A percentile compares a stretch with the other conserved stretches of the same genome.
phyloP scores from a whole-genome alignment of 1,284 basidiomycete genomes.

The Chondrostereum purpureum region DNA sequence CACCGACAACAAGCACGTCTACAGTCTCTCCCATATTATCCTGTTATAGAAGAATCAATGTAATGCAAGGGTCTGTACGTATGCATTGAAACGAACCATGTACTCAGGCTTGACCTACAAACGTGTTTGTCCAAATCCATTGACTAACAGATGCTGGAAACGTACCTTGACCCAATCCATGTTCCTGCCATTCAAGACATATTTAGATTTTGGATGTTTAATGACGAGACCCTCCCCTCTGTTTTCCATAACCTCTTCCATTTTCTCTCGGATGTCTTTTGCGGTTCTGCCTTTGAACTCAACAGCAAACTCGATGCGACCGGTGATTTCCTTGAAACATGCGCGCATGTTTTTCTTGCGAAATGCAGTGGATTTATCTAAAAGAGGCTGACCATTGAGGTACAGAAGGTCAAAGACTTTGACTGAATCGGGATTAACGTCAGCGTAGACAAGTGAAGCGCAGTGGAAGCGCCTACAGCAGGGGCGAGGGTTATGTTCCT shows the following conservation, averaged over 20 bases:
- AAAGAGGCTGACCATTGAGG: constrained; percentile 69
- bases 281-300: constrained; percentile 70
- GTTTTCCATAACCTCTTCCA: constrained; percentile 76
- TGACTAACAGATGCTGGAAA: constrained; percentile 4
- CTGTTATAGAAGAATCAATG: constrained; percentile 37
- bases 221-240: constrained; percentile 90
- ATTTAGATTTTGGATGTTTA: constrained; percentile 76
- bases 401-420: constrained; percentile 92
- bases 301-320: constrained; percentile 72
- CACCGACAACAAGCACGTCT: constrained; percentile 83
- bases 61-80: too few species aligned
- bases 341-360: constrained; percentile 65
- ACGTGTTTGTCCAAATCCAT: constrained; percentile 2
- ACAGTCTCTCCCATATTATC: constrained; percentile 87
- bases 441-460: background rate
- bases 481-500: constrained; percentile 70
- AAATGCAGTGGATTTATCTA: constrained; percentile 55
- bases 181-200: constrained; percentile 79
- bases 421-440: constrained; percentile 52
- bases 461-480: constrained; percentile 62
- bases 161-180: constrained; percentile 85
- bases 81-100: constrained; percentile 51
- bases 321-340: constrained; percentile 59
- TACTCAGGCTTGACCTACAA: constrained; percentile 84
- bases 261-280: constrained; percentile 70